Percentiles rank a stretch among this genome's conserved stretches.
Evolutionary conservation across 2,329 filamentous ascomycete genomes (phyloP).

Genomic region (Clonostachys rosea): DNA sequence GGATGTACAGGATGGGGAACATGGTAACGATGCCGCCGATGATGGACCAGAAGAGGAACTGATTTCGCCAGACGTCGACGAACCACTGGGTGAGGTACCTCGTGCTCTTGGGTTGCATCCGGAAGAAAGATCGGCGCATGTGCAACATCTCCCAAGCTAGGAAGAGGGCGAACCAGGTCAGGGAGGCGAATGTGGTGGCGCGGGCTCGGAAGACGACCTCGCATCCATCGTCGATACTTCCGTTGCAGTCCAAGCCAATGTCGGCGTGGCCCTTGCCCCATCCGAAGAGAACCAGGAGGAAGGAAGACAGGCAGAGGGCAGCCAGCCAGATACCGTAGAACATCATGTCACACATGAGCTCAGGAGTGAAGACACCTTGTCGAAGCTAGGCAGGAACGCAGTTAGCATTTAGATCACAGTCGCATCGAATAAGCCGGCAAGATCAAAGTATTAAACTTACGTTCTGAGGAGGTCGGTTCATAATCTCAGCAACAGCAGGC

Average conservation of each 20-base stretch:
- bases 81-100: conserved; percentile 62
- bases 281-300: conserved; percentile 46
- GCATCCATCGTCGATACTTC: conserved; percentile 43
- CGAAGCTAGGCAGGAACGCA: conserved; percentile 16
- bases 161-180: conserved; percentile 72
- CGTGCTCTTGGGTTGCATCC: conserved; percentile 61
- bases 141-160: conserved; percentile 73
- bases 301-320: conserved; percentile 48
- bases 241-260: conserved; percentile 57
- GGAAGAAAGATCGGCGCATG: conserved; percentile 67
- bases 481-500: conserved; percentile 62
- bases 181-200: conserved; percentile 65
- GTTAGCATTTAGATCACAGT: too few species aligned
- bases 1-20: conserved; percentile 51
- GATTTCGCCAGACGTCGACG: conserved; percentile 62
- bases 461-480: conserved; percentile 64
- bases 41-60: conserved; percentile 64
- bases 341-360: conserved; percentile 62
- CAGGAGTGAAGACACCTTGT: conserved; percentile 58
- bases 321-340: conserved; percentile 66
- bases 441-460: conserved; percentile 20
- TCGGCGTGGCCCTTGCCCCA: conserved; percentile 40
- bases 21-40: conserved; percentile 36
- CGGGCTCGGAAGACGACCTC: conserved; percentile 63
- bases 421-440: not conserved